Evolutionary conservation across 2,329 filamentous ascomycete species (phyloP).

Genomic region (Claviceps cyperi): DNA sequence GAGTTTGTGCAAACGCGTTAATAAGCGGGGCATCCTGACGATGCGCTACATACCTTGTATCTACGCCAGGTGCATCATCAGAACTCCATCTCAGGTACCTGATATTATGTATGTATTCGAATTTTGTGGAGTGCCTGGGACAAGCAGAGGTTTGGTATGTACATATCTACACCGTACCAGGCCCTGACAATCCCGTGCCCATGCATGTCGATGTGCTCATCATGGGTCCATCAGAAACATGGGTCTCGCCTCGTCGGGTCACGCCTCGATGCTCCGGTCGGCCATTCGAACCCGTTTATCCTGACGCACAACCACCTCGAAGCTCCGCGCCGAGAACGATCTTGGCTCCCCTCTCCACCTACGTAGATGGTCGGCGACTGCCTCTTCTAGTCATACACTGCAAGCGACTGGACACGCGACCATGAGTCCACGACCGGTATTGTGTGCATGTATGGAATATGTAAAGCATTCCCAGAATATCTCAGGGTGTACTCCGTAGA

Average conservation of each 20-base stretch:
- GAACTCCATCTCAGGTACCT: not conserved
- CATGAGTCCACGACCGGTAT: too few species aligned
- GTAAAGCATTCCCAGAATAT: not conserved
- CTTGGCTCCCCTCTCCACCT: not conserved
- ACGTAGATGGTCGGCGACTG: not conserved
- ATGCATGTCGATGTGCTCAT: not conserved
- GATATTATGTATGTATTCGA: too few species aligned
- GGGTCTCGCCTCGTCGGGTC: not conserved
- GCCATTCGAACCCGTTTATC: not conserved
- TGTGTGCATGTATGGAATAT: not conserved
- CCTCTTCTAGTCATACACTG: not conserved
- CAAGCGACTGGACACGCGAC: not conserved
- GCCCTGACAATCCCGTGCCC: not conserved
- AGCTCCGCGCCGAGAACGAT: not conserved
- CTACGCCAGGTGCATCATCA: not conserved
- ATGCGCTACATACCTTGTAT: too few species aligned
- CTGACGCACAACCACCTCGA: not conserved
- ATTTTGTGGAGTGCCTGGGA: too few species aligned
- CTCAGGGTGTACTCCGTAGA: not conserved
- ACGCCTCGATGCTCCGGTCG: not conserved
- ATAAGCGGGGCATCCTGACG: not conserved
- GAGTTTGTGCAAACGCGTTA: not conserved
- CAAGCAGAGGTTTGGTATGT: not conserved
- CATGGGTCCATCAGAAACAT: not conserved
- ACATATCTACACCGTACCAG: not conserved